Conservation (phyloP, 768 basidiomycete species). For the Tylopilus balloui region DNA sequence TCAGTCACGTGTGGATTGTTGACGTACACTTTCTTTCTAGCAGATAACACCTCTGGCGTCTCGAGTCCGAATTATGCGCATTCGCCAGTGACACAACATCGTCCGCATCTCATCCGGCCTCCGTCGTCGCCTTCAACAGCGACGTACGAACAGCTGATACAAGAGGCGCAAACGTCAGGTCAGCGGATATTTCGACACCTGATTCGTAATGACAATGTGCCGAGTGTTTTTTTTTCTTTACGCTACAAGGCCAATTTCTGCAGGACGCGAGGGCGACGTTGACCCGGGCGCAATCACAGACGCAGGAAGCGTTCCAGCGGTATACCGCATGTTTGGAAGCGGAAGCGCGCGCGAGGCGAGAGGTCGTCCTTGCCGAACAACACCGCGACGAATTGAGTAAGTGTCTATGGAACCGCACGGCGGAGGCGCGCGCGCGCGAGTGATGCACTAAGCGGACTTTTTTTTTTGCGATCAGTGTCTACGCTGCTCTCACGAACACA, state of each 20-base stretch:
- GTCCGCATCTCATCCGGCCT: constrained; percentile 38
- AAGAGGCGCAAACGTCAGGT: constrained; percentile 61
- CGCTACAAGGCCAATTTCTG: constrained; percentile 51
- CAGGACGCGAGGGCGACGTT: constrained; percentile 57
- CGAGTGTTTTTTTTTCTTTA: constrained; percentile 13
- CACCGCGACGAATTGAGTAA: constrained; percentile 58
- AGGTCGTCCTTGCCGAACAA: constrained; percentile 60
- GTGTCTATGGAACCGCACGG: no score
- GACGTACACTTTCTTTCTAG: no score
- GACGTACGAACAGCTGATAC: constrained; percentile 49
- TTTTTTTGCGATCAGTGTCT: constrained; percentile 33
- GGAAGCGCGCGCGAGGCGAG: constrained; percentile 62
- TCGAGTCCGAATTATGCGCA: constrained; percentile 32
- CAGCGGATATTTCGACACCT: constrained; percentile 24
- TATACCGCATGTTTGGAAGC: constrained; percentile 67
- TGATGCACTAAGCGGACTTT: constrained; percentile 14
- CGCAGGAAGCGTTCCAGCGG: constrained; percentile 64
- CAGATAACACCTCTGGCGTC: constrained; percentile 28
- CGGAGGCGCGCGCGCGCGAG: no score
- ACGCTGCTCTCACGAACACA: constrained; percentile 35
- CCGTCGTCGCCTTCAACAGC: constrained; percentile 50
- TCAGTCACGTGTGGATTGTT: no score
- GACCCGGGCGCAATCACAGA: constrained; percentile 63
- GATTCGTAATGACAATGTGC: constrained; percentile 1
- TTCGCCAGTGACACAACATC: constrained; percentile 29